Percentiles rank a stretch among this genome's conserved stretches.
Evolutionary conservation across 2,329 filamentous ascomycete genomes (phyloP).

Genomic region (Mycocentrospora acerina): DNA sequence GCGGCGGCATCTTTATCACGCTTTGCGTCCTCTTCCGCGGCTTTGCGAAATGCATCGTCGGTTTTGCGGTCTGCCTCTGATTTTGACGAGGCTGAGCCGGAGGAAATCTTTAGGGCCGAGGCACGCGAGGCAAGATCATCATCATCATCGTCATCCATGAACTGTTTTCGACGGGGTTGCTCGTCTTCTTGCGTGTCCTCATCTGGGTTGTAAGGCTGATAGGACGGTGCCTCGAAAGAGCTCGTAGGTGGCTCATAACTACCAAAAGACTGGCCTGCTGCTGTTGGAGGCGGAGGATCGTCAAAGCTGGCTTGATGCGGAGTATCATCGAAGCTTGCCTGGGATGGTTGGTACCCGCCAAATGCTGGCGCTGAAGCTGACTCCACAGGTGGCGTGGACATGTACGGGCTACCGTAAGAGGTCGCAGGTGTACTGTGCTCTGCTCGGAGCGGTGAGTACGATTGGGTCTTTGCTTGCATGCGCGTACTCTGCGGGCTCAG

Average conservation of each 20-base stretch:
- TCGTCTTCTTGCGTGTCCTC: slow-evolving; percentile 49
- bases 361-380: slow-evolving; percentile 22
- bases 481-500: slow-evolving; percentile 31
- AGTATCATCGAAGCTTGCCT: slow-evolving; percentile 27
- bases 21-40: slow-evolving; percentile 72
- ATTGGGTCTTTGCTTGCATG: slow-evolving; percentile 29
- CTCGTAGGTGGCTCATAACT: slow-evolving; percentile 38
- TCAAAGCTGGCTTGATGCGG: neutral
- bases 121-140: slow-evolving; percentile 60
- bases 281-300: neutral
- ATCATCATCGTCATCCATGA: slow-evolving; percentile 82
- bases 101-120: slow-evolving; percentile 49
- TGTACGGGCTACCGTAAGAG: slow-evolving; percentile 34
- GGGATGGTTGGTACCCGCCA: slow-evolving; percentile 28
- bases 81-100: slow-evolving; percentile 54
- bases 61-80: slow-evolving; percentile 67
- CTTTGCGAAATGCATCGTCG: slow-evolving; percentile 81
- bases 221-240: slow-evolving; percentile 37
- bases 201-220: slow-evolving; percentile 53
- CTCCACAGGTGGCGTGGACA: slow-evolving; percentile 27
- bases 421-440: slow-evolving; percentile 24
- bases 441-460: slow-evolving; percentile 34
- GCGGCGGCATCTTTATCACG: slow-evolving; percentile 48
- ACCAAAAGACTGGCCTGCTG: slow-evolving; percentile 13
- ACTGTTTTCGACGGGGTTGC: slow-evolving; percentile 64